Evolutionary conservation across 306 rosid species (phyloP), one percentile per base, ranked within the genome.

Genomic region (Begonia masoniana): DNA sequence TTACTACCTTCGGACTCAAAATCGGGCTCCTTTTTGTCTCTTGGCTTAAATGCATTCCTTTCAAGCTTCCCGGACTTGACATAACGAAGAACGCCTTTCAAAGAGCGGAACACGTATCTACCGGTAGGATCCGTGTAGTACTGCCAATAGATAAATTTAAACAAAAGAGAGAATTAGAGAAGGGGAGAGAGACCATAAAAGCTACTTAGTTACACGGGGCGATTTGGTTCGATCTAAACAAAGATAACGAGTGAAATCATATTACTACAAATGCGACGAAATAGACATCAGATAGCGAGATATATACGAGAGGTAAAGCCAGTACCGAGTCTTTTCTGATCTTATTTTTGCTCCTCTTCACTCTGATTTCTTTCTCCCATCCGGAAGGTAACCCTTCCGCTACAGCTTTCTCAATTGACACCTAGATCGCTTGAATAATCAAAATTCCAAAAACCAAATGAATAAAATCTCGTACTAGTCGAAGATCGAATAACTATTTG

Each of bases 351-450:
- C 59, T 79, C 48, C 47, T 74, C 9, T 69, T 61, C 58, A 69
- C 64, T 70, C 72, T 71, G 61, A 79, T 66, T 68, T 68, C 84
- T 71, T 62, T 80, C 61, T 57, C 69, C 88, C 82, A 79, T 57
- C 93, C 88, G 4, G 74, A 61, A 48, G 93, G 85, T 58, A 86
- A 66, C 19, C 65, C 80, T 71, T 79, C 73, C 7, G 71, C 83
- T 35, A 69, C 26, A 68, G 65, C 64, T 62, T 77, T 75, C 81
- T 79, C 74, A 58, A 77, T 71, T 49, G 69, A 67, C 70, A 77
- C 74, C 93, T 86, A 75, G 61, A 73, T 75, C 66, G 83, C 84
- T 72, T 71, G 69, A 82, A 70, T 59, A 71, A 68, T 57, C 63
- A 52, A 77, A 46, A 47, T 56, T 71, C 69, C 59, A 62, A 65